Conservation (phyloP, 371 early-diverging fungal species). For the Blastocladiella emersonii region DNA sequence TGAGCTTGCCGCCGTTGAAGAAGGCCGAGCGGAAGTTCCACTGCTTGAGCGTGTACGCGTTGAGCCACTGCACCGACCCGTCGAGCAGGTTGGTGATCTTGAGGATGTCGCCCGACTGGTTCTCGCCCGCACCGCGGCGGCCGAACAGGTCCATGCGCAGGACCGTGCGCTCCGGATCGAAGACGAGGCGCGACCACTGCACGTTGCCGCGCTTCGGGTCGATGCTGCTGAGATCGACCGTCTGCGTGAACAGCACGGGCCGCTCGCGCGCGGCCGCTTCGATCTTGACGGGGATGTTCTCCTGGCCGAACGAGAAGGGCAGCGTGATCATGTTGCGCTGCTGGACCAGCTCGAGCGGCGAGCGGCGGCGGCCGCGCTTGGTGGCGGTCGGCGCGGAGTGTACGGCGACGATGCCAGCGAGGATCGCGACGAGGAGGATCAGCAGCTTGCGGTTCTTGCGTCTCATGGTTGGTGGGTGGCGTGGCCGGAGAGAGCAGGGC, state of each 20-base stretch:
- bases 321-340: too few species aligned
- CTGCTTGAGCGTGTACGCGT: neutral
- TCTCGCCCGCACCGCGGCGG: neutral
- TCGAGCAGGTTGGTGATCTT: neutral
- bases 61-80: conserved; percentile 3
- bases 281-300: neutral
- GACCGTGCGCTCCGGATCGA: neutral
- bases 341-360: too few species aligned
- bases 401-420: too few species aligned
- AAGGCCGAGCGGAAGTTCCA: conserved; percentile 6
- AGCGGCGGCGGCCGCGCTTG: too few species aligned
- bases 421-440: too few species aligned
- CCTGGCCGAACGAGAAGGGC: neutral
- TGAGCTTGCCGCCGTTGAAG: conserved; percentile 5
- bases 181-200: neutral
- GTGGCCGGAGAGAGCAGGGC: too few species aligned
- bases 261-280: too few species aligned
- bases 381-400: too few species aligned
- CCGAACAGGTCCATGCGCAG: neutral
- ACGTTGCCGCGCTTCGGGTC: neutral
- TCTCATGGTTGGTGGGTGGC: too few species aligned
- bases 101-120: neutral
- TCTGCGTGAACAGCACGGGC: neutral
- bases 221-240: neutral
- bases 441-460: too few species aligned